Base-by-base conservation (phyloP, 257 asterid species). In the Fraxinus anomala region DNA sequence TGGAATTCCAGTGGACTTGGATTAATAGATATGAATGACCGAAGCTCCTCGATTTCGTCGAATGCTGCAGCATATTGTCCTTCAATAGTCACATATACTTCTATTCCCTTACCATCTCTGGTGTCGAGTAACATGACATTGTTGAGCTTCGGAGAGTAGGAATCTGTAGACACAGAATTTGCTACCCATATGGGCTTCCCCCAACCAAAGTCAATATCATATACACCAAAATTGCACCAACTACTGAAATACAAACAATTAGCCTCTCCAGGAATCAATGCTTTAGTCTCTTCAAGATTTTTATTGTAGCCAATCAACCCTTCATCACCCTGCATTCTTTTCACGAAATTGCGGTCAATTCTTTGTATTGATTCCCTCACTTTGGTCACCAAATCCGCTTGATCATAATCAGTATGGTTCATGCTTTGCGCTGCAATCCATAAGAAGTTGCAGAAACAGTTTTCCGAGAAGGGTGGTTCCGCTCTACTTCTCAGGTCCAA, bases 191-290 rank as follows among this genome's bases (percentile, higher is more conserved):
- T 51, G 0, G 85, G 87, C 65, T 78, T 82, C 24, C 87, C 84
- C 88, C 87, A 85, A 36, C 89, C 89, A 33, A 87, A 87, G 72
- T 87, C 91, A 1, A 73, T 83, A 39, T 76, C 83, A 61, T 78
- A 65, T 42, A 80, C 34, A 6, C 79, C 76, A 16, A 83, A 79
- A 76, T 77, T 82, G 28, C 84, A 85, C 88, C 83, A 81, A 67
- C 88, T 82, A 16, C 75, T 75, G 65, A 83, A 81, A 23, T 65
- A 13, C 21, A 76, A 8, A 5, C 72, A 37, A 40, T 79, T 79
- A 47, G 33, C 34, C 33, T 73, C 82, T 9, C 40, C 24, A 10
- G 40, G 26, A 77, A 31, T 51, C 71, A 59, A 13, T 28, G 54
- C 8, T 0, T n/a, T 5, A 34, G 67, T 68, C 37, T 81, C 68